Evolutionary conservation across 805 yeast species (phyloP), one percentile per base, ranked within the genome.

Genomic region (Suhomyces pyralidae): DNA sequence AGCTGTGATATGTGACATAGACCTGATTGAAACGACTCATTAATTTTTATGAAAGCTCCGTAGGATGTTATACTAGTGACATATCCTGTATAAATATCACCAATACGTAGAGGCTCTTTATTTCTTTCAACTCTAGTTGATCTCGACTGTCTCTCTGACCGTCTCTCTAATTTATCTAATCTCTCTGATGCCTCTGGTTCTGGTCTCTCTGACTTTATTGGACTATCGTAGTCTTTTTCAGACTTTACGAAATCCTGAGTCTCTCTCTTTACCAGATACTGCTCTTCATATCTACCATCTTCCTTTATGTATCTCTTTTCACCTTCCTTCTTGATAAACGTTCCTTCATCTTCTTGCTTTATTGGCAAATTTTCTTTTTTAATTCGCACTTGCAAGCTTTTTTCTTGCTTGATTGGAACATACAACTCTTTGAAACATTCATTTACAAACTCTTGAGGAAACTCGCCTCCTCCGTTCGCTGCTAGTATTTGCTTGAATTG

Each of bases 1-100:
- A 92, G 74, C 43, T 84, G 86, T 0, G 96, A 89, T 0, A 88
- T 78, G 63, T 92, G 97, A 38, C 92, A 85, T 15, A 92, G 71
- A 0, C 96, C 96, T 1, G 71, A 59, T 73, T 83, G 19, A 65
- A 64, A 46, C 7, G 66, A 58, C 36, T 57, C 52, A 26, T 62
- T 51, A 49, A 92, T 64, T 8, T 81, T 67, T 0, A 90, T 80
- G 63, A 92, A 93, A 1, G 90, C 96, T 0, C 98, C 97, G 68
- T 83, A 92, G 2, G 79, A 66, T 43, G 83, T 82, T 1, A 88
- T 59, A 45, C 80, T 81, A 46, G 74, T 76, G 2, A 93, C 86
- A 24, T 57, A 67, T 0, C 96, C 97, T 26, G 66, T 67, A 59
- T 86, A 84, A 0, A 88, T 70, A 22, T 75, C 66, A 15, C 81